phyloP scores from a whole-genome alignment of 169 alveolate species.

The Eimeria tenella region DNA sequence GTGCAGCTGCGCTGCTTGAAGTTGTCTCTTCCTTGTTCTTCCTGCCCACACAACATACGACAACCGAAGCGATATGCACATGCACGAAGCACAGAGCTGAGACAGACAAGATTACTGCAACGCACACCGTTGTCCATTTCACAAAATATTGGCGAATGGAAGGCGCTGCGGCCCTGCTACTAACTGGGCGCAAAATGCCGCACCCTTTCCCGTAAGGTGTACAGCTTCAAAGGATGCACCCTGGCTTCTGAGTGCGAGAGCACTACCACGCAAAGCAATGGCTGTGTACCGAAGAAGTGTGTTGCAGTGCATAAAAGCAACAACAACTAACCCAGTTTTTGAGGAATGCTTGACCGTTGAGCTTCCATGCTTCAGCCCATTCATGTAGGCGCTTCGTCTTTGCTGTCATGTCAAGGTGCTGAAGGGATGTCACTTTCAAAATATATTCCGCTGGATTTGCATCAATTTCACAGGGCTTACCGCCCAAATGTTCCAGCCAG shows the following conservation, averaged over 20 bases:
- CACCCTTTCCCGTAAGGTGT: no score
- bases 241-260: background rate
- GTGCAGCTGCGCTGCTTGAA: conserved; percentile 61
- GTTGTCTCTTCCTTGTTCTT: conserved; percentile 26
- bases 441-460: conserved; percentile 76
- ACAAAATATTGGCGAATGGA: background rate
- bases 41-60: background rate
- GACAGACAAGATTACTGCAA: no score
- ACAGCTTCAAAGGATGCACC: background rate
- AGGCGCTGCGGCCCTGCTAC: background rate
- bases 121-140: background rate
- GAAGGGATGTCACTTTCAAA: conserved; percentile 24
- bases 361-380: conserved; percentile 66
- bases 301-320: background rate
- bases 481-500: conserved; percentile 74
- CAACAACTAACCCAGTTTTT: conserved; percentile 28
- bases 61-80: background rate
- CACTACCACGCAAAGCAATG: background rate
- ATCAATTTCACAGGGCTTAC: conserved; percentile 48
- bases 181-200: no score
- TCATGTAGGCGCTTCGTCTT: conserved; percentile 22
- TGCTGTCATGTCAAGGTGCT: background rate
- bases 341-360: conserved; percentile 55
- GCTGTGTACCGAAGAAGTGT: background rate
- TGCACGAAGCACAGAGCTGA: background rate